Evolutionary conservation across 202 grass and related monocot genomes (phyloP).

Genomic region (Hordeum pubiflorum): DNA sequence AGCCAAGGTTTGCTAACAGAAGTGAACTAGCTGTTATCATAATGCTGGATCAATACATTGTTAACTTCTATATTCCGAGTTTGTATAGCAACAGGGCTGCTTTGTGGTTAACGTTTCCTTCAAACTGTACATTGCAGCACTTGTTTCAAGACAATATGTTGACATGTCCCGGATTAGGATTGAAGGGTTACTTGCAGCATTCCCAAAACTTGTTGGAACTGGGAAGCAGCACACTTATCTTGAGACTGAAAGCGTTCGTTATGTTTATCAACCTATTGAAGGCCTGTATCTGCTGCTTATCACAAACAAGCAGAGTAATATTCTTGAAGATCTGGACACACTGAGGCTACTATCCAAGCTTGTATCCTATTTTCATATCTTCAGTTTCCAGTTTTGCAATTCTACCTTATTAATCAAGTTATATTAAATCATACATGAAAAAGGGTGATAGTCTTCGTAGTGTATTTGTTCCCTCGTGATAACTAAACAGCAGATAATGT

Average conservation of each 20-base stretch:
- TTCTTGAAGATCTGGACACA: slow-evolving; percentile 84
- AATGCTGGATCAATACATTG: background rate
- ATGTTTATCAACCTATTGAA: slow-evolving; percentile 79
- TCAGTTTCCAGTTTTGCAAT: background rate
- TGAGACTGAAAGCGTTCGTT: slow-evolving; percentile 75
- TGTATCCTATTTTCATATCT: slow-evolving; percentile 44
- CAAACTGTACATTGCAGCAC: slow-evolving; percentile 35
- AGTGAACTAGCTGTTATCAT: background rate
- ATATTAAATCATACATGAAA: background rate
- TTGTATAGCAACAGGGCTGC: background rate
- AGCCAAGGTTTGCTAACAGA: background rate
- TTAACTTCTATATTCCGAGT: background rate
- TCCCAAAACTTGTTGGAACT: slow-evolving; percentile 79
- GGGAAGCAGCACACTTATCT: slow-evolving; percentile 81
- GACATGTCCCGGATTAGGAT: slow-evolving; percentile 80
- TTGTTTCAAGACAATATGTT: slow-evolving; percentile 72
- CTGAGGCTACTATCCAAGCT: slow-evolving; percentile 77
- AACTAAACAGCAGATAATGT: background rate
- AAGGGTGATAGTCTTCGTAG: background rate
- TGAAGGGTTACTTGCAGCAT: slow-evolving; percentile 77
- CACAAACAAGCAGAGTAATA: slow-evolving; percentile 91
- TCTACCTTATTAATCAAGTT: background rate
- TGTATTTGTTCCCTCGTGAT: background rate
- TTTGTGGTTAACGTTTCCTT: background rate
- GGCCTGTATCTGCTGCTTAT: slow-evolving; percentile 73